Conservation (phyloP, 352 stramenopile genomes). For the Phytophthora citrophthora region DNA sequence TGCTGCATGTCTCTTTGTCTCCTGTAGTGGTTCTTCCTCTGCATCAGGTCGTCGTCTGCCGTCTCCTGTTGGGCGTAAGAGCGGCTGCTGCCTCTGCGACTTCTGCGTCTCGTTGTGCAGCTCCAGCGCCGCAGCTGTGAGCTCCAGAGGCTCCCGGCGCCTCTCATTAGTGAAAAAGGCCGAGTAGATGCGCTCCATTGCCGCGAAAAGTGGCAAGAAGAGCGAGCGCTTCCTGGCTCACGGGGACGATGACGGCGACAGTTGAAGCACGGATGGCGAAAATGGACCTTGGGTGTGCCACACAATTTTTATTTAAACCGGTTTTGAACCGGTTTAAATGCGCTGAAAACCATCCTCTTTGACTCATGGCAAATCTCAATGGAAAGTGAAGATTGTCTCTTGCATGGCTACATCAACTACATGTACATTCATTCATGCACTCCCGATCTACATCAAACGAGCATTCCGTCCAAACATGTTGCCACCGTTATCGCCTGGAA, state of each 20-base stretch:
- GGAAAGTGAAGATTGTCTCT: neutral
- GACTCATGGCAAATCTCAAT: slow-evolving; percentile 7
- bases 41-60: slow-evolving; percentile 9
- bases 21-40: slow-evolving; percentile 22
- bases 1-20: slow-evolving; percentile 35
- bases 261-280: neutral
- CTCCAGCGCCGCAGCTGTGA: slow-evolving; percentile 71
- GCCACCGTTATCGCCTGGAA: neutral
- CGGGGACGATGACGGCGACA: slow-evolving; percentile 1
- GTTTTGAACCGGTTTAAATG: neutral
- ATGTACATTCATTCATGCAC: neutral
- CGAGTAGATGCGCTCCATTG: slow-evolving; percentile 89
- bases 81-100: slow-evolving; percentile 12
- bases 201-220: neutral
- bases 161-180: slow-evolving; percentile 78
- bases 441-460: slow-evolving; percentile 24
- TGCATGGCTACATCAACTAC: neutral
- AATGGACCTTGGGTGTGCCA: neutral
- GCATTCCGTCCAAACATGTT: slow-evolving; percentile 15
- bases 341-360: neutral
- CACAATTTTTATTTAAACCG: neutral
- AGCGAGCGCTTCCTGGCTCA: slow-evolving; percentile 7
- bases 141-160: slow-evolving; percentile 38
- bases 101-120: slow-evolving; percentile 67
- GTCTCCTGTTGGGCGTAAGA: slow-evolving; percentile 6